phyloP scores from a whole-genome alignment of 495 filamentous ascomycete genomes.

The Aspergillus cristatus region DNA sequence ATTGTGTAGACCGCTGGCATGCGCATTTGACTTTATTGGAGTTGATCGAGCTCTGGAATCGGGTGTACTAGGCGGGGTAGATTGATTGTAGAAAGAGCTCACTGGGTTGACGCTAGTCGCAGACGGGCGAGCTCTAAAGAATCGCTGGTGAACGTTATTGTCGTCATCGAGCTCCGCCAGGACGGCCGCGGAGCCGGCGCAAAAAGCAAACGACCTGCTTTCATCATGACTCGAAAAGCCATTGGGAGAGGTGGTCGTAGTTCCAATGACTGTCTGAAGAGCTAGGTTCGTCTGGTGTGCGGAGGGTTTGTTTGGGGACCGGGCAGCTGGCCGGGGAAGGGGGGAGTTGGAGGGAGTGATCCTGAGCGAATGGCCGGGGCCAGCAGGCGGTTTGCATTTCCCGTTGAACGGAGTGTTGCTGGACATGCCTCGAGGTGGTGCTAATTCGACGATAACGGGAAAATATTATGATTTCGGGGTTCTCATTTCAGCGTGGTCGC shows the following conservation, averaged over 20 bases:
- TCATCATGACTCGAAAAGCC: constrained; percentile 75
- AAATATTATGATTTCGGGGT: background rate
- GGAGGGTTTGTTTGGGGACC: constrained; percentile 51
- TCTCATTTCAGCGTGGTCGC: background rate
- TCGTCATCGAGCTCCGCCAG: constrained; percentile 73
- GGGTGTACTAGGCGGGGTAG: constrained; percentile 47
- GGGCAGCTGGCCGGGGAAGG: constrained; percentile 48
- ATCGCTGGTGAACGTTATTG: constrained; percentile 65
- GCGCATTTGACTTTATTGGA: constrained; percentile 21
- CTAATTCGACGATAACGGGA: no score
- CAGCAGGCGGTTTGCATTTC: constrained; percentile 30
- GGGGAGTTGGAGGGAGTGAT: constrained; percentile 76
- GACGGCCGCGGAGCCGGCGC: constrained; percentile 87
- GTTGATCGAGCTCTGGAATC: constrained; percentile 29
- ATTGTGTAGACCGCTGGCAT: constrained; percentile 18
- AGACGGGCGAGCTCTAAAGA: constrained; percentile 81
- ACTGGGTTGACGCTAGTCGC: constrained; percentile 55
- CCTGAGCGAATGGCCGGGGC: constrained; percentile 44
- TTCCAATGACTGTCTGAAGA: constrained; percentile 77
- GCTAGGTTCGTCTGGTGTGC: constrained; percentile 48
- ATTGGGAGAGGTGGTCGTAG: constrained; percentile 73
- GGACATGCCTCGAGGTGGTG: constrained; percentile 26
- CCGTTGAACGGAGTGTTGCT: constrained; percentile 22
- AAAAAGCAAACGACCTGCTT: constrained; percentile 68
- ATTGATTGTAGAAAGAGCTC: constrained; percentile 47